phyloP scores from a whole-genome alignment of 2,329 filamentous ascomycete species.

The Neonectria coccinea region DNA sequence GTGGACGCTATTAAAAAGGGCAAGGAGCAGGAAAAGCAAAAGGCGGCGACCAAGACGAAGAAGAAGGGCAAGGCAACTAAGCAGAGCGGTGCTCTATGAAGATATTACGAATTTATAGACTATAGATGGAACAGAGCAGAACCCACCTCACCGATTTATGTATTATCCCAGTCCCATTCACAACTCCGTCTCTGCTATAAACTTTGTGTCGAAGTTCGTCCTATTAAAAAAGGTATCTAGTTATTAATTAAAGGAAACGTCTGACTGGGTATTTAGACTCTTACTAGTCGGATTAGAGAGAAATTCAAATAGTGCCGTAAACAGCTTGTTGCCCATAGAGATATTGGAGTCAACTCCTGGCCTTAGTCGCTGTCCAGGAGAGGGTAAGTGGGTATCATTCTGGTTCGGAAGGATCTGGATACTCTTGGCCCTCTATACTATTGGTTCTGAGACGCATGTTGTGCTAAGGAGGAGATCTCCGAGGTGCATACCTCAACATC shows the following conservation, averaged over 20 bases:
- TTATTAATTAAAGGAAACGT: not conserved
- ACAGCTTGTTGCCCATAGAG: slow-evolving; percentile 36
- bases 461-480: too few species aligned
- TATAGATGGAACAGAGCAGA: slow-evolving; percentile 35
- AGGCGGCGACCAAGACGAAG: slow-evolving; percentile 35
- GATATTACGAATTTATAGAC: slow-evolving; percentile 30
- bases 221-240: not conserved
- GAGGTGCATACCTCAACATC: not conserved
- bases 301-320: slow-evolving; percentile 39
- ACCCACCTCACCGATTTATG: not conserved
- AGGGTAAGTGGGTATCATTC: too few species aligned
- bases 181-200: slow-evolving; percentile 22
- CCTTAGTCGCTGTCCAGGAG: slow-evolving; percentile 13
- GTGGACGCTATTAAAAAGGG: slow-evolving; percentile 59
- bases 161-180: not conserved
- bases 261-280: not conserved
- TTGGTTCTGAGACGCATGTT: too few species aligned
- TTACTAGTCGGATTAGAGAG: slow-evolving; percentile 26
- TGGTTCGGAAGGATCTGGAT: too few species aligned
- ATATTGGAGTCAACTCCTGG: slow-evolving; percentile 36
- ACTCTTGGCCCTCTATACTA: too few species aligned
- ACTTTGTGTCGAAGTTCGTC: slow-evolving; percentile 21
- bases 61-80: slow-evolving; percentile 40
- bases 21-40: slow-evolving; percentile 49
- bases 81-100: slow-evolving; percentile 31